Conservation (phyloP, 75 land plant species). For the Selaginella tamariscina region DNA sequence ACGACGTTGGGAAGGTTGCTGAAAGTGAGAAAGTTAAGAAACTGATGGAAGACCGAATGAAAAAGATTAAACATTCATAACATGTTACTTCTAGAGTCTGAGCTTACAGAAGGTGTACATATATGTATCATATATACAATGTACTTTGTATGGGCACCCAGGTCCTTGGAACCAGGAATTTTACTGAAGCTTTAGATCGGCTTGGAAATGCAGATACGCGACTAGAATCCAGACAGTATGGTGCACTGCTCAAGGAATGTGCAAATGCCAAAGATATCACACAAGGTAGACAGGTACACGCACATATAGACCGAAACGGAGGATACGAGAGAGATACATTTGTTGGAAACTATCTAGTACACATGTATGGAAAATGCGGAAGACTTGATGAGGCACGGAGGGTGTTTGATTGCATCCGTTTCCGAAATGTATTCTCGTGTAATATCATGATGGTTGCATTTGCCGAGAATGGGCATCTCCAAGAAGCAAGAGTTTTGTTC, state of each 20-base stretch:
- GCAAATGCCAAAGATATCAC: not conserved
- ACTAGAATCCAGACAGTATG: not conserved
- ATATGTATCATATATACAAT: too few relatives aligned
- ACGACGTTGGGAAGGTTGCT: too few relatives aligned
- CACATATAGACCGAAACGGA: not conserved
- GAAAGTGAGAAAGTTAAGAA: too few relatives aligned
- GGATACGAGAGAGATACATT: not conserved
- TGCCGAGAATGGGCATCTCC: constrained; percentile 12
- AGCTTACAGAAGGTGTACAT: too few relatives aligned
- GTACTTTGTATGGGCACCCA: not conserved
- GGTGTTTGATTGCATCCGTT: constrained; percentile 16
- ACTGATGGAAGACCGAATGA: too few relatives aligned
- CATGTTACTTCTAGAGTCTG: too few relatives aligned
- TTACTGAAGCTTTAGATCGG: not conserved
- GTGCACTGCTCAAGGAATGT: not conserved
- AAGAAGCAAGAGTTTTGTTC: not conserved
- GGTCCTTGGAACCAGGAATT: not conserved
- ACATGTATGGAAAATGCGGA: not conserved
- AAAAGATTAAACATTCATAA: too few relatives aligned
- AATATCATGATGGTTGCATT: constrained; percentile 1
- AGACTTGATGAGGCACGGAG: constrained; percentile 11
- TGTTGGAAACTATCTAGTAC: not conserved
- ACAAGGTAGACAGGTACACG: not conserved
- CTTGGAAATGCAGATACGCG: not conserved
- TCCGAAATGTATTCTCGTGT: not conserved